A percentile compares a stretch with the other conserved stretches of the same genome.
These are phyloP conservation scores for Panicum miliaceum DNA, from an alignment of 176 grass and related monocot species.

Conservation along the genomic window DNA sequence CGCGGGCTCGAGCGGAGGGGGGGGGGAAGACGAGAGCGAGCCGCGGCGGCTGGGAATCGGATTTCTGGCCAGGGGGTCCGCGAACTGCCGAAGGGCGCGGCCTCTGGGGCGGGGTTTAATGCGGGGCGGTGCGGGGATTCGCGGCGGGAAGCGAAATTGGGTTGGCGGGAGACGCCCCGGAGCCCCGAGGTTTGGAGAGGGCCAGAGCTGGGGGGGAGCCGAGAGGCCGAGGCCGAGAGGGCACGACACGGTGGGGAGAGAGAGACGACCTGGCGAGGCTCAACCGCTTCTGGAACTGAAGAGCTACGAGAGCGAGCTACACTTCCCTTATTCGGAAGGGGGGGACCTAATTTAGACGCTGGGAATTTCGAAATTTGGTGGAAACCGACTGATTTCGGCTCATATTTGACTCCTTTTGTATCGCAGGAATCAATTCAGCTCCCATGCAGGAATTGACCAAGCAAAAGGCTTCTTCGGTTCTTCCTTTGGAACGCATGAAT, in stretches of 20 bases:
- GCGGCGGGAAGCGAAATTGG: conserved; percentile 46
- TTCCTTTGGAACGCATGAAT: neutral
- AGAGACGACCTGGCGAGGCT: neutral
- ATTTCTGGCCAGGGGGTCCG: neutral
- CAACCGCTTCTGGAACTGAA: neutral
- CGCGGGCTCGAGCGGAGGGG: neutral
- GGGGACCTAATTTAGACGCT: neutral
- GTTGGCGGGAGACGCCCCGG: conserved; percentile 41
- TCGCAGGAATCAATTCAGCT: neutral
- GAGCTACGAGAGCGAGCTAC: neutral
- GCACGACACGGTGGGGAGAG: neutral
- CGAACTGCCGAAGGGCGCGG: neutral
- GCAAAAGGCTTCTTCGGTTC: neutral
- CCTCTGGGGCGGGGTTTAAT: conserved; percentile 26
- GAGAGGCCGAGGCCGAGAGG: neutral
- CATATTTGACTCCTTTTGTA: neutral
- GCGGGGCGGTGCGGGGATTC: neutral
- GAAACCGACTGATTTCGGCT: neutral
- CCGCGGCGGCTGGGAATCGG: conserved; percentile 16
- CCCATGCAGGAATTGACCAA: neutral
- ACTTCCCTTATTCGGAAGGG: neutral
- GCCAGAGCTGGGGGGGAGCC: neutral
- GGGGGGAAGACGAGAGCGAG: neutral
- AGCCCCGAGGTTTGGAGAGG: conserved; percentile 25
- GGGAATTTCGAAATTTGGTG: neutral